A percentile compares a stretch with the other conserved stretches of the same genome.
Evolutionary conservation across 2,329 filamentous ascomycete species (phyloP).

Genomic region (Microdochium paspali): DNA sequence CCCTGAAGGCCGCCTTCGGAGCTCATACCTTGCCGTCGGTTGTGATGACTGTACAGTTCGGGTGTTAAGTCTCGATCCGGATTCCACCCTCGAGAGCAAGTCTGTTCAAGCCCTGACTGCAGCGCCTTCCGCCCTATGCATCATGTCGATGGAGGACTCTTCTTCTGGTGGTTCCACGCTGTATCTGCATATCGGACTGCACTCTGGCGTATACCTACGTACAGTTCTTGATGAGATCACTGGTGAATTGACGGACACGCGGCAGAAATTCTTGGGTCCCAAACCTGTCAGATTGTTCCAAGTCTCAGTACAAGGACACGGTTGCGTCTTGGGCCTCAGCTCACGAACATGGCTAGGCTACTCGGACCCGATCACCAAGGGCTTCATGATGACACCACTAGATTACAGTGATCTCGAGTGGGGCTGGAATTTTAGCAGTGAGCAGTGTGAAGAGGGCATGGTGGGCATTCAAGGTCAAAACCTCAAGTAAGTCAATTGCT

Average conservation of each 20-base stretch:
- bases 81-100: conserved; percentile 84
- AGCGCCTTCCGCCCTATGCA: conserved; percentile 76
- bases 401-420: conserved; percentile 84
- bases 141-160: conserved; percentile 94
- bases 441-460: conserved; percentile 88
- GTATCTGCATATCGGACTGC: conserved; percentile 91
- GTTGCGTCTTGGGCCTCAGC: conserved; percentile 80
- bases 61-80: conserved; percentile 81
- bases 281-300: conserved; percentile 85
- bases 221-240: conserved; percentile 93
- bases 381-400: conserved; percentile 85
- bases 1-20: conserved; percentile 79
- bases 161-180: conserved; percentile 80
- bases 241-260: conserved; percentile 88
- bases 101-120: conserved; percentile 91
- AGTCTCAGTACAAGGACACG: conserved; percentile 77
- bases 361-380: conserved; percentile 75
- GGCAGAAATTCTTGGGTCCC: conserved; percentile 87
- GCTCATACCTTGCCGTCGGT: conserved; percentile 89
- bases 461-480: conserved; percentile 88
- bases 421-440: conserved; percentile 93
- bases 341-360: conserved; percentile 96
- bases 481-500: conserved; percentile 53
- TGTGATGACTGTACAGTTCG: conserved; percentile 96
- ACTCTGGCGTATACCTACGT: conserved; percentile 90